Evolutionary conservation across 2,329 filamentous ascomycete species (phyloP).

Genomic region (Thielaviopsis musarum): DNA sequence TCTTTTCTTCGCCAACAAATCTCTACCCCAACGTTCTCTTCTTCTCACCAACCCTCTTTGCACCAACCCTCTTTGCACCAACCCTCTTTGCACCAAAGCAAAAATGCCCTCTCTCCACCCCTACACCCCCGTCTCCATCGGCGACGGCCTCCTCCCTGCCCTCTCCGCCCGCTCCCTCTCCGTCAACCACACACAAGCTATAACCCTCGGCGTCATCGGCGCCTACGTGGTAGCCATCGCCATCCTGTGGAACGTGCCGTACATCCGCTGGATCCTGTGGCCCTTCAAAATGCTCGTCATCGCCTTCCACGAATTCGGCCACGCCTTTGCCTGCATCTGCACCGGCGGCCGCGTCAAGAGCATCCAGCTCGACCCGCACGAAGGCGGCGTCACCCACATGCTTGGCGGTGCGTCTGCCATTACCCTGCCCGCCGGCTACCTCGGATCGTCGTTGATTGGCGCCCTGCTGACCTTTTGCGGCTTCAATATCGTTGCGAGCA

Average conservation of each 20-base stretch:
- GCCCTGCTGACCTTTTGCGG: conserved; percentile 64
- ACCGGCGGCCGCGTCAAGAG: conserved; percentile 60
- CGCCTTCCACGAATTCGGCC: conserved; percentile 66
- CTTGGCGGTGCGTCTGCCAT: conserved; percentile 52
- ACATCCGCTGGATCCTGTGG: conserved; percentile 59
- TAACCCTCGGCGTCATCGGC: conserved; percentile 55
- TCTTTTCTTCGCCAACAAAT: no score
- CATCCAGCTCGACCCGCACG: conserved; percentile 38
- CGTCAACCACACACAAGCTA: conserved; percentile 40
- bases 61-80: background rate
- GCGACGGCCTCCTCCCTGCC: background rate
- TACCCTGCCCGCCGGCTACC: conserved; percentile 61
- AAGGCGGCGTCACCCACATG: conserved; percentile 68
- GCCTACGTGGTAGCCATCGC: conserved; percentile 59
- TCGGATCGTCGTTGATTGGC: conserved; percentile 62
- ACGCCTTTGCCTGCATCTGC: conserved; percentile 54
- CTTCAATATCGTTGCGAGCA: conserved; percentile 67
- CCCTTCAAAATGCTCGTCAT: conserved; percentile 82
- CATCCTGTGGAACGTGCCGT: conserved; percentile 64
- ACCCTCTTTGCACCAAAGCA: background rate
- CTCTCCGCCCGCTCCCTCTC: conserved; percentile 9
- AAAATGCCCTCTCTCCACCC: conserved; percentile 2
- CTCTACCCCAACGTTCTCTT: background rate
- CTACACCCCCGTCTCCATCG: conserved; percentile 1
- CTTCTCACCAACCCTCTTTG: background rate